Conservation (phyloP, 2,329 filamentous ascomycete species). For the Fusarium clavum region DNA sequence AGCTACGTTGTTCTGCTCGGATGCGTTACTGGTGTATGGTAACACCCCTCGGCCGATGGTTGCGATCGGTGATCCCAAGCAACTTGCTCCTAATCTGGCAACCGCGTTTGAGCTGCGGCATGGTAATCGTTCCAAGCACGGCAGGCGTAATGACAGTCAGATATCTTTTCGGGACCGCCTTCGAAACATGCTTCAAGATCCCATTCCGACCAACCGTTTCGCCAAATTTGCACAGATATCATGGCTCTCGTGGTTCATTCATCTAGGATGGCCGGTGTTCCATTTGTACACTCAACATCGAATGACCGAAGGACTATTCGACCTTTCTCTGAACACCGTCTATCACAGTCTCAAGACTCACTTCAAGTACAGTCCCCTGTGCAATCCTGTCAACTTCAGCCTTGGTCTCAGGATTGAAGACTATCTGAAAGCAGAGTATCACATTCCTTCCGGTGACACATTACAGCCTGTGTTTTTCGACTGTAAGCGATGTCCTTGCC, state of each 20-base stretch:
- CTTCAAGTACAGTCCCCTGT: background rate
- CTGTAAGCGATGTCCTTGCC: background rate
- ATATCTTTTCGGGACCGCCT: no score
- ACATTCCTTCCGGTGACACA: fast-evolving
- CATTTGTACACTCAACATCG: constrained; percentile 3
- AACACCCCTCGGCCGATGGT: constrained; percentile 10
- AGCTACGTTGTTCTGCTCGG: background rate
- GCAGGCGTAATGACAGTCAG: no score
- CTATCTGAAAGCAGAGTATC: background rate
- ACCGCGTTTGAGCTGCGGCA: background rate
- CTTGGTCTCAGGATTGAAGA: background rate
- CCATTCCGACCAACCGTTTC: background rate
- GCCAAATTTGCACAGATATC: background rate
- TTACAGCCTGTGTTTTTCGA: background rate
- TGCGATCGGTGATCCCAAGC: background rate
- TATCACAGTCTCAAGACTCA: background rate
- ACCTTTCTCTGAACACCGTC: background rate
- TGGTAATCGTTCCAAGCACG: fast-evolving
- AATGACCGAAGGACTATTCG: background rate
- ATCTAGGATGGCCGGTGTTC: background rate
- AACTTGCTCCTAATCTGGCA: background rate
- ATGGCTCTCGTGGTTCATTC: background rate
- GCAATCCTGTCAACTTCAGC: background rate
- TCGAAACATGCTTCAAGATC: no score
- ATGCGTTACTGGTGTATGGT: background rate